Base-by-base conservation (phyloP, 257 asterid genomes). In the Solanum etuberosum region DNA sequence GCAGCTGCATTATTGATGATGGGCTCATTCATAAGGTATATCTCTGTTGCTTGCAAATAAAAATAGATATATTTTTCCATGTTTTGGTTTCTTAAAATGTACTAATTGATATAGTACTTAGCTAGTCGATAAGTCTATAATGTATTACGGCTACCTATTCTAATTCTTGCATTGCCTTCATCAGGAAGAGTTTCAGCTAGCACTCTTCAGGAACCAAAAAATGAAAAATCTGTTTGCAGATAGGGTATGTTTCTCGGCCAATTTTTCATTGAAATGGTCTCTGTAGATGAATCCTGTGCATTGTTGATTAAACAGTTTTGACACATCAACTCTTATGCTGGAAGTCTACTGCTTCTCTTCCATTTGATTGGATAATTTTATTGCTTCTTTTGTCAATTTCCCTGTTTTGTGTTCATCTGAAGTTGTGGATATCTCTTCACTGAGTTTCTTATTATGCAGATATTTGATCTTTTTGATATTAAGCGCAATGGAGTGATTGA, bases 401-500 rank as follows among this genome's bases (percentile, higher is more conserved):
- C 54, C 84, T 29, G 18, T 46, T 77, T 34, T 1, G 16, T 46
- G 67, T 29, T 20, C 38, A 46, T 43, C 37, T 78, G 40, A 43
- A n/a, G 57, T n/a, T 84, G 61, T 78, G 25, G 86, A 42, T 63
- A 61, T 61, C 29, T 16, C 38, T 63, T 84, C 61, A 38, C 63
- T 3, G 35, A 38, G 78, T 63, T 84, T 63, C 35, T 61, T 65
- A 70, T 54, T 16, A 8, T 92, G 89, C 87, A 95, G 98, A 88
- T 95, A 83, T 95, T 96, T 85, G 95, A 96, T 88, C 85, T 93
- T 87, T 96, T 96, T 86, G 99, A 95, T 89, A 84, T 84, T 86
- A 96, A 95, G 87, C 93, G 91, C 82, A 94, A 95, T 25, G 99
- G 98, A 35, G 96, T 94, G 74, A 93, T 96, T 73, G 99, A 95